Base-by-base conservation (phyloP, 2,329 filamentous ascomycete genomes). In the Cercospora sp. region DNA sequence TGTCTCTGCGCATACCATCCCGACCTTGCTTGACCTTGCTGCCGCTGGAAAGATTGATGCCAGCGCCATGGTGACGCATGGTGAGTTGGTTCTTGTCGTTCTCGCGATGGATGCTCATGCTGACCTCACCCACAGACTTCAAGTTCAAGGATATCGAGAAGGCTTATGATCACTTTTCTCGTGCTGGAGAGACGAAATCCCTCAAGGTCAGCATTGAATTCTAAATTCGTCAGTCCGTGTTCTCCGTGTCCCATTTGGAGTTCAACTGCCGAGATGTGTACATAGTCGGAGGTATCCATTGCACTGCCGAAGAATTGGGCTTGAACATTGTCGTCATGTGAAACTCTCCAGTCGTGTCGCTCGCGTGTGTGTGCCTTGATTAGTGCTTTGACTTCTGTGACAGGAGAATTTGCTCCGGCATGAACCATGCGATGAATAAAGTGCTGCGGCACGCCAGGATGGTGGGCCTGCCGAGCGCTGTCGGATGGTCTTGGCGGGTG, bases 171-270 rank as follows among this genome's bases (percentile, higher is more conserved):
- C 66, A 72, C 28, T 76, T 75, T 61, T 66, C 67, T 9, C 69
- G 70, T n/a, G 74, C 73, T 6, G 70, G 70, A 5, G 69, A 75
- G 66, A 74, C 73, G 5, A 71, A 74, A 58, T 70, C 70, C 8
- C 61, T 76, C 63, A 76, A 75, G 61, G 73, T 76, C 10, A 73
- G 71, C 63, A 74, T 74, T 32, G 72, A 74, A 40, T 73, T 72
- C 45, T 63, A 32, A 51, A 24, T 30, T 24, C 16, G 55, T 59
- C 16, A 7, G 24, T 28, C 12, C 49, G 49, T 55, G 3, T 55
- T 26, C 21, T 28, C 49, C 12, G 49, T 16, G 7, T 55, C 49
- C 49, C 2, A 55, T 7, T 55, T 55, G 21, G 13, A 8, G 49
- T 55, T 12, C 49, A 55, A 26, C 49, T 53, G 49, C 49, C 49